Evolutionary conservation across 2,329 filamentous ascomycete species (phyloP).

Genomic region (Gaeumannomyces tritici): DNA sequence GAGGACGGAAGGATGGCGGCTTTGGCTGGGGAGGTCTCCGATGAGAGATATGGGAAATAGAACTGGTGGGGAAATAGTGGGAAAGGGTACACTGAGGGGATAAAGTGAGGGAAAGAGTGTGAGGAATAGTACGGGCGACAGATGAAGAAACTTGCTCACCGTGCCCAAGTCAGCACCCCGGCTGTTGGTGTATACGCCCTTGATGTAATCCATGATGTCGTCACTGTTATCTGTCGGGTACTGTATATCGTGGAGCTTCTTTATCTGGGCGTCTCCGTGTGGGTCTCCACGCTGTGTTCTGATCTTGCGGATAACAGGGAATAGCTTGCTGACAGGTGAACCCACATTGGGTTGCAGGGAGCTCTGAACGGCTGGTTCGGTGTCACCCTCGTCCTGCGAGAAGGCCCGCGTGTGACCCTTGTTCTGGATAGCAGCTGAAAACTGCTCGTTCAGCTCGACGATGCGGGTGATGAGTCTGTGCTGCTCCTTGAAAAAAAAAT

Average conservation of each 20-base stretch:
- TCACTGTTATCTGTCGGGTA: no score
- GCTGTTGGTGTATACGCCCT: conserved; percentile 27
- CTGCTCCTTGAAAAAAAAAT: conserved; percentile 18
- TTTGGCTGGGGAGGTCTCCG: no score
- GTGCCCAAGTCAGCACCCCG: conserved; percentile 47
- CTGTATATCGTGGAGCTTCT: no score
- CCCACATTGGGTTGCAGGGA: no score
- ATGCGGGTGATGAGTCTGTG: conserved; percentile 29
- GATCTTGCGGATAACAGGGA: background rate
- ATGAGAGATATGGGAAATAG: no score
- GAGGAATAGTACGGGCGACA: no score
- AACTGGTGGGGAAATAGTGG: no score
- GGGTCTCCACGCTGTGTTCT: background rate
- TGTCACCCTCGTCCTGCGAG: no score
- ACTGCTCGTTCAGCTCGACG: conserved; percentile 25
- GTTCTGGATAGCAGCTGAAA: conserved; percentile 17
- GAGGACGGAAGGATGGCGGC: background rate
- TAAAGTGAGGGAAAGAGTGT: no score
- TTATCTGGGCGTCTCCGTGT: no score
- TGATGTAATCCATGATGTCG: conserved; percentile 36
- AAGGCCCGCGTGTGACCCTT: conserved; percentile 27
- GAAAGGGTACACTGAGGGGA: no score
- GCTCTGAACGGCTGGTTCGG: no score
- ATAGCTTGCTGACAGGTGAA: background rate
- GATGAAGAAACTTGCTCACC: conserved; percentile 7